Conservation (phyloP, 768 basidiomycete genomes). For the Leccinum barrowsii region DNA sequence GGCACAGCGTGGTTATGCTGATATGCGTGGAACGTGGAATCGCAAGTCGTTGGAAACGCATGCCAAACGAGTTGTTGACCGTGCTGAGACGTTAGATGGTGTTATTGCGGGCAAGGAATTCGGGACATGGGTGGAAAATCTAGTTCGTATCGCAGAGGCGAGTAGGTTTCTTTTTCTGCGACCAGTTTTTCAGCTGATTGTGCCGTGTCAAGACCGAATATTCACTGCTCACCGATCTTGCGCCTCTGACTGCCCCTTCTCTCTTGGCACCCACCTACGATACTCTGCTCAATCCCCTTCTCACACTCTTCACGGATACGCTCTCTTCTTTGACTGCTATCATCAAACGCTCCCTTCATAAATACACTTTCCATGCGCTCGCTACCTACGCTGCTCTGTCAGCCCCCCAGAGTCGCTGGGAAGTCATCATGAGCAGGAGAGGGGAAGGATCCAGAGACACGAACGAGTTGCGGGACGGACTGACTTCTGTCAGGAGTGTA, state of each 20-base stretch:
- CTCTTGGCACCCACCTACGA: slow-evolving; percentile 57
- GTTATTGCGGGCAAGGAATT: slow-evolving; percentile 68
- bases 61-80: slow-evolving; percentile 64
- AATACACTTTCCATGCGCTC: slow-evolving; percentile 77
- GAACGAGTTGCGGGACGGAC: slow-evolving; percentile 71
- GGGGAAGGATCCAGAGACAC: slow-evolving; percentile 42
- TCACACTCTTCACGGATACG: slow-evolving; percentile 62
- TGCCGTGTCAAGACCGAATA: slow-evolving; percentile 56
- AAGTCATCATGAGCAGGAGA: slow-evolving; percentile 54
- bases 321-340: slow-evolving; percentile 59
- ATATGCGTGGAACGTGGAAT: slow-evolving; percentile 81
- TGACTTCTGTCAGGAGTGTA: slow-evolving; percentile 59
- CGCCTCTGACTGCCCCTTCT: slow-evolving; percentile 50
- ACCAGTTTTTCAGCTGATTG: neutral
- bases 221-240: slow-evolving; percentile 57
- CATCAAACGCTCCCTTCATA: slow-evolving; percentile 74
- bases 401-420: slow-evolving; percentile 60
- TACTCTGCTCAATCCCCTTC: slow-evolving; percentile 60
- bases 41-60: slow-evolving; percentile 71
- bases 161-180: slow-evolving; percentile 11
- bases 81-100: slow-evolving; percentile 66
- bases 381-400: slow-evolving; percentile 62
- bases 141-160: slow-evolving; percentile 68
- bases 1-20: slow-evolving; percentile 78
- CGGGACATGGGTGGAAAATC: slow-evolving; percentile 62